Conservation (phyloP, 495 filamentous ascomycete species). For the Amorphotheca resinae region DNA sequence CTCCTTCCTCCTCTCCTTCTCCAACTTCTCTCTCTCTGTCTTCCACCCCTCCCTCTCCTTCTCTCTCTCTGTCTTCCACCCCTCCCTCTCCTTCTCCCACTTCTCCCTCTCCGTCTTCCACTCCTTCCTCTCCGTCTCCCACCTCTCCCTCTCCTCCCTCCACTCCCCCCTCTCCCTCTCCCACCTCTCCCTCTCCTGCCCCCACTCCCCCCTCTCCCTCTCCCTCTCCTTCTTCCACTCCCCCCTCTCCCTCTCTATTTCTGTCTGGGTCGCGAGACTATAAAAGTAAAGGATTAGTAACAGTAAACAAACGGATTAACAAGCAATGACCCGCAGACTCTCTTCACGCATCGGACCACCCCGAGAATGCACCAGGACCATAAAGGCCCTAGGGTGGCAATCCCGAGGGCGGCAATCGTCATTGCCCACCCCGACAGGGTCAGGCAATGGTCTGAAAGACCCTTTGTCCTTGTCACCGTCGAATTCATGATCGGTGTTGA, state of each 20-base stretch:
- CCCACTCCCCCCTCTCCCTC: not conserved
- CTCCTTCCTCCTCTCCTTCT: not conserved
- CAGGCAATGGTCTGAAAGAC: constrained; percentile 13
- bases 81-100: not conserved
- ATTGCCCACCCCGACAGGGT: constrained; percentile 12
- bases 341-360: constrained; percentile 8
- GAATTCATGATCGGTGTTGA: too few relatives aligned
- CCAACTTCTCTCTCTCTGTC: not conserved
- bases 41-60: too few relatives aligned
- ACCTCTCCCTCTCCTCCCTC: not conserved
- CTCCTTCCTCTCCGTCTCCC: not conserved
- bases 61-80: too few relatives aligned
- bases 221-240: constrained; percentile 9
- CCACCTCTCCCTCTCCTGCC: not conserved
- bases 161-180: not conserved
- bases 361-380: constrained; percentile 13
- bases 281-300: constrained; percentile 12
- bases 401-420: constrained; percentile 12
- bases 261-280: constrained; percentile 9
- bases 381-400: constrained; percentile 13
- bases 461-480: too few relatives aligned
- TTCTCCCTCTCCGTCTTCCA: constrained; percentile 1
- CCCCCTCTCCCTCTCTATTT: constrained; percentile 10
- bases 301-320: constrained; percentile 9
- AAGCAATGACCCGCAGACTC: constrained; percentile 13